Percentiles rank a stretch among this genome's conserved stretches.
Conservation (phyloP, 1,284 basidiomycete genomes). For the Inonotus hispidus region DNA sequence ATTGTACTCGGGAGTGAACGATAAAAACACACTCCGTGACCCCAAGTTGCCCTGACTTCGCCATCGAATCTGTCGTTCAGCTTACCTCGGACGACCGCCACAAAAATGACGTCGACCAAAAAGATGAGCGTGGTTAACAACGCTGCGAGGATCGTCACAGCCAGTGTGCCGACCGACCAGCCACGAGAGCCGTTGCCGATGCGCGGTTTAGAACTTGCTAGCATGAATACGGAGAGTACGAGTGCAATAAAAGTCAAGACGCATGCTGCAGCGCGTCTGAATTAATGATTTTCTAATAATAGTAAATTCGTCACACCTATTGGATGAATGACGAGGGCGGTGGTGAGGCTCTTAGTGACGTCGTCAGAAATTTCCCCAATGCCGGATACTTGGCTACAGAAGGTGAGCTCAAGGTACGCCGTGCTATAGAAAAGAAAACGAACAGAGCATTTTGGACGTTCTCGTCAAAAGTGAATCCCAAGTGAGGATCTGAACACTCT, state of each 20-base stretch:
- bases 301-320: slow-evolving; percentile 35
- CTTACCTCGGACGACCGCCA: slow-evolving; percentile 39
- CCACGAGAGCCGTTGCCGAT: slow-evolving; percentile 25
- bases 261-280: slow-evolving; percentile 34
- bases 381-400: slow-evolving; percentile 27
- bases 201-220: slow-evolving; percentile 33
- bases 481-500: slow-evolving; percentile 39
- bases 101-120: slow-evolving; percentile 48
- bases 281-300: not conserved
- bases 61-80: slow-evolving; percentile 39
- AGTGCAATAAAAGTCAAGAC: slow-evolving; percentile 48
- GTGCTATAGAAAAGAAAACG: slow-evolving; percentile 16
- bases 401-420: not conserved
- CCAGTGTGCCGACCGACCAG: slow-evolving; percentile 29
- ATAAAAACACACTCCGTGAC: slow-evolving; percentile 40
- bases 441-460: slow-evolving; percentile 41
- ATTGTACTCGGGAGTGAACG: not conserved
- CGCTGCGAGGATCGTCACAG: slow-evolving; percentile 33
- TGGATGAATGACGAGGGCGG: slow-evolving; percentile 38
- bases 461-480: slow-evolving; percentile 50
- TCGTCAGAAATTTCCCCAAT: slow-evolving; percentile 27
- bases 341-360: slow-evolving; percentile 37
- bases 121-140: slow-evolving; percentile 45
- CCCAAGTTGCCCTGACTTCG: slow-evolving; percentile 36
- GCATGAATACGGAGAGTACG: slow-evolving; percentile 41